phyloP scores from a whole-genome alignment of 2,329 filamentous ascomycete species.

The Davidsoniella eucalypti region DNA sequence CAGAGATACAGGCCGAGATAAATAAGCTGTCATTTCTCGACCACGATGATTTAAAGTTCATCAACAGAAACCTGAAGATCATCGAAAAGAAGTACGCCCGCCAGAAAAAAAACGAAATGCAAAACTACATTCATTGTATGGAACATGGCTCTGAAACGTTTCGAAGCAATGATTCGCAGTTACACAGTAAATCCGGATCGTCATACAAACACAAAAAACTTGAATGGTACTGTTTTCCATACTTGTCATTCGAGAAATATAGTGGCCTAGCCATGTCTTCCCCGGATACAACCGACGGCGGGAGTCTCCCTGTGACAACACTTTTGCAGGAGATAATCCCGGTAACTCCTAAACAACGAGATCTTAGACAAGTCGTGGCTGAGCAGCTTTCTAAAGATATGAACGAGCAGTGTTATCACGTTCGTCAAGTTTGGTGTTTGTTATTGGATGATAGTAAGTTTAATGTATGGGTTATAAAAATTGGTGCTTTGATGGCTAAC shows the following conservation, averaged over 20 bases:
- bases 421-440: slow-evolving; percentile 32
- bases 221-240: slow-evolving; percentile 30
- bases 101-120: not conserved
- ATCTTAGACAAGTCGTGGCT: slow-evolving; percentile 1
- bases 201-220: slow-evolving; percentile 10
- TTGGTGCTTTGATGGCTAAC: not conserved
- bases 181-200: not conserved
- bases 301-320: slow-evolving; percentile 26
- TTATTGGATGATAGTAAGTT: slow-evolving; percentile 27
- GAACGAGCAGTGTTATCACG: slow-evolving; percentile 27
- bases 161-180: not conserved
- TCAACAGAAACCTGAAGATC: not conserved
- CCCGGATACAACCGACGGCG: slow-evolving; percentile 16
- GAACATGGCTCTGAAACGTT: not conserved
- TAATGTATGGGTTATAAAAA: slow-evolving; percentile 7
- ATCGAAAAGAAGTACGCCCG: not conserved
- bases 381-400: slow-evolving; percentile 15
- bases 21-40: not conserved
- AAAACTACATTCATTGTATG: not conserved
- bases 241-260: slow-evolving; percentile 30
- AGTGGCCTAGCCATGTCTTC: slow-evolving; percentile 19
- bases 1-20: not conserved
- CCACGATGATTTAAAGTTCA: not conserved
- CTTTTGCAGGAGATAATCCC: slow-evolving; percentile 22
- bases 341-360: not conserved